Evolutionary conservation across 2,329 filamentous ascomycete species (phyloP), one percentile per base, ranked within the genome.

Genomic region (Plectosphaerella cucumerina): DNA sequence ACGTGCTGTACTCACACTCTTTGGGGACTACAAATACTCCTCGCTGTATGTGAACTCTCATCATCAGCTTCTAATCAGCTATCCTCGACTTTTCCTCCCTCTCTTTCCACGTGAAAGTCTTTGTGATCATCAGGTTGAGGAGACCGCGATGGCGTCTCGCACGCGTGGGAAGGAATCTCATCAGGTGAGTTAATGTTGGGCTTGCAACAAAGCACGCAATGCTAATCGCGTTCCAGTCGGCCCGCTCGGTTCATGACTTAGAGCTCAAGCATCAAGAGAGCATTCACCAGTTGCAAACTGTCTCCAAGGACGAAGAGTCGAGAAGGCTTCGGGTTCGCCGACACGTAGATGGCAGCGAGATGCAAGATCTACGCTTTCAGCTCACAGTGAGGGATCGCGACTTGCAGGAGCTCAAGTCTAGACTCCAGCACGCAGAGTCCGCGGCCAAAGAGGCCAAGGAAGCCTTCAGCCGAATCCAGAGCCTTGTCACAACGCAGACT

Each of bases 321-420:
- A 84, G 92, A 45, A 80, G 85, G 56, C 69, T 90, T 48, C 83
- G 83, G 58, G 76, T 93, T 54, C 81, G 85, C 55, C 76, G 85
- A 50, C 71, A 92, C 49, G 69, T 91, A n/a, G 73, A 89, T n/a
- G 78, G 85, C 55, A 84, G 92, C 57, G 87, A 95, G 56, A 89
- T 86, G 56, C 80, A 85, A 45, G 76, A 81, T 10, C 69, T 96
- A 23, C 80, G 82, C 56, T 79, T 84, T 43, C 77, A 86, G 56
- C 66, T 92, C 17, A 68, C 74, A 4, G 70, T 81, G 37, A 80
- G 81, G 57, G 81, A 87, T 48, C 75, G 81, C 48, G 77, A 81
- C 42, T 77, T 86, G 47, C 79, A 81, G 26, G 58, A 67, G 10
- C 63, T 81, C 12, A 59, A 62, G 1, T 63, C 68, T 14, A 65